Base-by-base conservation (phyloP, 306 rosid species). In the Glycyrrhiza uralensis region DNA sequence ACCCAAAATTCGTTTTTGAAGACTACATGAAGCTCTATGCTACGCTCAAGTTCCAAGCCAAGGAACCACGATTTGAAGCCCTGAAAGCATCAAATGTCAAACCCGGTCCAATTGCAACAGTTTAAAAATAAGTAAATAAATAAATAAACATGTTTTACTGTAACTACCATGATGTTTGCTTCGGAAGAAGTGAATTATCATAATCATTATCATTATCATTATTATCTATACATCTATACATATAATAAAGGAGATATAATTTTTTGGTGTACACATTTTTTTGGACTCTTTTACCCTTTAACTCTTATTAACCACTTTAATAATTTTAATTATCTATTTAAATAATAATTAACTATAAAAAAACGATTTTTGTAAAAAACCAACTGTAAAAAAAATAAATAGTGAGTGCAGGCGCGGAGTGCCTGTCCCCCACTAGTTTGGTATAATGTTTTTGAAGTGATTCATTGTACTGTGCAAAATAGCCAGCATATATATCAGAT, bases 21-120 rank as follows among this genome's bases (percentile, higher is more conserved):
- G 97, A 93, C 32, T 93, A 93, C 80, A 93, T 93, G 98, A 89
- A 93, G 71, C 90, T 90, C 24, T 93, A 93, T 69, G 78, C 92
- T 33, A 73, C 26, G 0, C 29, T 93, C 56, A 93, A 93, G 72
- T 93, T 93, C 39, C 79, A 93, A 22, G 88, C 97, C 20, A 93
- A 93, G 79, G 97, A 12, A 39, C 98, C 98, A 33, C 85, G 98
- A 72, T 93, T 93, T 85, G 96, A 93, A 80, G 93, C 90, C 58
- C 60, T 90, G 74, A 87, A 93, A 81, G 81, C 78, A 13, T 35
- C 80, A 19, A 76, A 41, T 78, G 81, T 65, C 22, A 81, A 62
- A 20, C 13, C 79, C 69, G 92, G 69, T 64, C 88, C 91, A 69
- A 83, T 90, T 64, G 90, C 92, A n/a, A 87, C 87, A 20, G 93